phyloP scores from a whole-genome alignment of 106 monocot species.

The Platanthera zijinensis region DNA sequence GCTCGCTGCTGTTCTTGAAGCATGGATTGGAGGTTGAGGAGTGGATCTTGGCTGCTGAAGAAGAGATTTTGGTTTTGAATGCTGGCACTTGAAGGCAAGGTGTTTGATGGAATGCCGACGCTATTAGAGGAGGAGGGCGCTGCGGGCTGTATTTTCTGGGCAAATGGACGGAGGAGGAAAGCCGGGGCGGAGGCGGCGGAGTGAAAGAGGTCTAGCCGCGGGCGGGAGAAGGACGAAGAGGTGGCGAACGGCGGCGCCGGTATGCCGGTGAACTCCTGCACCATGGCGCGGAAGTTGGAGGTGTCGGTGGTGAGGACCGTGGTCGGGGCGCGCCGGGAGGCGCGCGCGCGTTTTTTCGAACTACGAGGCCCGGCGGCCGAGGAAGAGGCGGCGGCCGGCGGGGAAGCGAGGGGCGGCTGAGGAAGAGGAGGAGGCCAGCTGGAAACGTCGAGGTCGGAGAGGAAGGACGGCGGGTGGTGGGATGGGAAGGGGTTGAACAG shows the following conservation, averaged over 20 bases:
- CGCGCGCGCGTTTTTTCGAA: slow-evolving; percentile 48
- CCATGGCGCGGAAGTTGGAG: slow-evolving; percentile 65
- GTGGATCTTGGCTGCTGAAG: neutral
- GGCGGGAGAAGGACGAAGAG: slow-evolving; percentile 16
- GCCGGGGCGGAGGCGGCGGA: neutral
- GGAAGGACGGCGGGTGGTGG: neutral
- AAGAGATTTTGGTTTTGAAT: neutral
- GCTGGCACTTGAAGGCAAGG: neutral
- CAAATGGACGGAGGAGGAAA: slow-evolving; percentile 3
- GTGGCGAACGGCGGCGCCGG: slow-evolving; percentile 34
- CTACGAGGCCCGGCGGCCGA: neutral
- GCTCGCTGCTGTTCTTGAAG: neutral
- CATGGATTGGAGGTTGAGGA: neutral
- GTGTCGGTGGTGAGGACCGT: slow-evolving; percentile 61
- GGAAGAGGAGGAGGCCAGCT: neutral
- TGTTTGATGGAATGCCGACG: slow-evolving; percentile 1
- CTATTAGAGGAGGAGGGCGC: neutral
- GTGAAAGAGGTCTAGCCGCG: slow-evolving; percentile 26
- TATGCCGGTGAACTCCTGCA: slow-evolving; percentile 65
- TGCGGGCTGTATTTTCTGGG: neutral
- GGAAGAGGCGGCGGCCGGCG: neutral
- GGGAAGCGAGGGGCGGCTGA: neutral
- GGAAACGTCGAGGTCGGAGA: neutral
- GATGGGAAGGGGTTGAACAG: neutral
- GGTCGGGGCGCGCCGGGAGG: slow-evolving; percentile 46